These are phyloP conservation scores for Anacardium occidentale DNA, from an alignment of 345 rosid species.

Conservation along the genomic window DNA sequence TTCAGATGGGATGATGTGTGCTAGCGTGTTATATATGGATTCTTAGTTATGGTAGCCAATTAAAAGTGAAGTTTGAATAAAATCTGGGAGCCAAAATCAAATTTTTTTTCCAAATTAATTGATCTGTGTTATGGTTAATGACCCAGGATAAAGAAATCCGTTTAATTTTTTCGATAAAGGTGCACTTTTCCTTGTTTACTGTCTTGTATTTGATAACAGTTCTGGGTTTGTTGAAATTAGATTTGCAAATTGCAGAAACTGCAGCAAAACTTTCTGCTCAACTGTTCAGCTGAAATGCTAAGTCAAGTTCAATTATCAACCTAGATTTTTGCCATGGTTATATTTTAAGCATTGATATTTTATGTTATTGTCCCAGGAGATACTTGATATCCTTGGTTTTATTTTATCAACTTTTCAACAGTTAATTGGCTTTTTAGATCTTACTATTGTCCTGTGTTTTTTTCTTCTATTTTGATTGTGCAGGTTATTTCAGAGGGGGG, in stretches of 20 bases:
- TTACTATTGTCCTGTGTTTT: neutral
- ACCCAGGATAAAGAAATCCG: neutral
- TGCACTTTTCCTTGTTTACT: neutral
- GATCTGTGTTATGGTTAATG: neutral
- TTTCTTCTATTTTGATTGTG: constrained; percentile 1
- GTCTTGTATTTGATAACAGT: neutral
- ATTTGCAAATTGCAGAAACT: neutral
- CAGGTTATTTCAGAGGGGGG: constrained; percentile 15
- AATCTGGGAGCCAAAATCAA: neutral
- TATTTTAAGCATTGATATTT: neutral
- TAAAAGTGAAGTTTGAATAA: neutral
- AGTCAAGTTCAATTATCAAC: neutral
- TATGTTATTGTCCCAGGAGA: neutral
- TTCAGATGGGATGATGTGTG: neutral
- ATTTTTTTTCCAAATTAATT: too few relatives aligned
- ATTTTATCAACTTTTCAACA: neutral
- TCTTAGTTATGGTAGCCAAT: neutral
- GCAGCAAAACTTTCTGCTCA: neutral
- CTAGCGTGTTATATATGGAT: neutral
- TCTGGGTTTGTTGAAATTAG: too few relatives aligned
- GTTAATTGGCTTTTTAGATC: neutral
- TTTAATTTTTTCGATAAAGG: neutral
- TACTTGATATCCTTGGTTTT: neutral
- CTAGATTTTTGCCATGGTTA: neutral
- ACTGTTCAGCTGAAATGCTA: neutral